A percentile compares a stretch with the other conserved stretches of the same genome.
These are phyloP conservation scores for Entelexis paramagnoliae DNA, from an alignment of 1,139 yeast species.

Conservation along the genomic window DNA sequence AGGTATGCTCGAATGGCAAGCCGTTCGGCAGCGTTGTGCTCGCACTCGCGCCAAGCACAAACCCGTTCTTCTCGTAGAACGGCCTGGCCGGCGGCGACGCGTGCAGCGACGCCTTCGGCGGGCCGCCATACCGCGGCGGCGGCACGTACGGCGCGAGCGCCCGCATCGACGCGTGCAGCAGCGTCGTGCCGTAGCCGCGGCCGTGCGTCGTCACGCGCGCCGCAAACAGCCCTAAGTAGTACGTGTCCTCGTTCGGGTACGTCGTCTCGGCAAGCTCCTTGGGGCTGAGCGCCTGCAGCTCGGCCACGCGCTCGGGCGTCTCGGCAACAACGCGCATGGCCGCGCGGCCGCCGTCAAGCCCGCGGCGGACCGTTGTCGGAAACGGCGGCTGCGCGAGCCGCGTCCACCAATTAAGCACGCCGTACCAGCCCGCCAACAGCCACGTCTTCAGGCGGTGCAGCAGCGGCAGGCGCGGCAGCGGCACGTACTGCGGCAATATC, in stretches of 20 bases:
- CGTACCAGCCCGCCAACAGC: slow-evolving; percentile 1
- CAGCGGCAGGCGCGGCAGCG: neutral
- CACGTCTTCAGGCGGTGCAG: slow-evolving; percentile 1
- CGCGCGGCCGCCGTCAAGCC: neutral
- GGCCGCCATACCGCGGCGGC: slow-evolving; percentile 9
- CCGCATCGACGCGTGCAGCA: slow-evolving; percentile 2
- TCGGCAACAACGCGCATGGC: neutral
- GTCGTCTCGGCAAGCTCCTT: slow-evolving; percentile 1
- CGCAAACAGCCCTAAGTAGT: slow-evolving; percentile 1
- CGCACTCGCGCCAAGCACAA: neutral
- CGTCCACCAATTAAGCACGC: neutral
- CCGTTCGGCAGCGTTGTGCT: slow-evolving; percentile 3
- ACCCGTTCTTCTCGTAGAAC: slow-evolving; percentile 11
- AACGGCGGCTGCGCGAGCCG: neutral
- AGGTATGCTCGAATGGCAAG: neutral
- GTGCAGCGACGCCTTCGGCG: slow-evolving; percentile 8
- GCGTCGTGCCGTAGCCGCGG: slow-evolving; percentile 8
- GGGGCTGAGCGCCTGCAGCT: slow-evolving; percentile 1
- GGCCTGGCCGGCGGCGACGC: slow-evolving; percentile 13
- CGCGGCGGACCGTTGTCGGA: neutral
- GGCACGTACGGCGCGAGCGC: neutral
- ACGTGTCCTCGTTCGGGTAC: slow-evolving; percentile 10
- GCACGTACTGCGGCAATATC: slow-evolving; percentile 14
- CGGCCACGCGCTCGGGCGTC: slow-evolving; percentile 4
- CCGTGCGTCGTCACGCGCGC: slow-evolving; percentile 8